phyloP scores from a whole-genome alignment of 208 protist genomes.

The Leptomonas seymouri region DNA sequence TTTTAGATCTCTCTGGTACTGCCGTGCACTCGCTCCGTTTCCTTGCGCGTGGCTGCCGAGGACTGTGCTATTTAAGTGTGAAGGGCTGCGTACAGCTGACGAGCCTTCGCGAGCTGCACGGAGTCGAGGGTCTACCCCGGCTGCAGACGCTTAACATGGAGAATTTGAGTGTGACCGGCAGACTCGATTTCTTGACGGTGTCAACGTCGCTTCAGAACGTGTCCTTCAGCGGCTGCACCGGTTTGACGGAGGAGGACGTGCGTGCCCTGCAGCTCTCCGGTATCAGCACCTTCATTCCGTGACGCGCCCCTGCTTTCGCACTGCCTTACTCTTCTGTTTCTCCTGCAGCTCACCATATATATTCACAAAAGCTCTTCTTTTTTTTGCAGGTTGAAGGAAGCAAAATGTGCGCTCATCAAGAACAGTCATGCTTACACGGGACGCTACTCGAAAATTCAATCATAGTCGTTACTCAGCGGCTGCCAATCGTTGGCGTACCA shows the following conservation, averaged over 20 bases:
- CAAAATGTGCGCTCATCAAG: too few relatives aligned
- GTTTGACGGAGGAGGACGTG: slow-evolving; percentile 19
- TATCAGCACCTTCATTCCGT: slow-evolving; percentile 10
- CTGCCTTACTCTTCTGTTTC: neutral
- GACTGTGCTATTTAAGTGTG: slow-evolving; percentile 40
- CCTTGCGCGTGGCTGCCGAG: slow-evolving; percentile 33
- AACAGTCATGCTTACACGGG: too few relatives aligned
- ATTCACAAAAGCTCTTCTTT: too few relatives aligned
- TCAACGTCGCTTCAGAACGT: slow-evolving; percentile 33
- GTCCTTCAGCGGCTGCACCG: slow-evolving; percentile 25
- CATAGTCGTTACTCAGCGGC: too few relatives aligned
- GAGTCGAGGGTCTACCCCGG: slow-evolving; percentile 42
- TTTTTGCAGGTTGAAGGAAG: too few relatives aligned
- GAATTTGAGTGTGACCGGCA: slow-evolving; percentile 18
- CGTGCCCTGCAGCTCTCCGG: slow-evolving; percentile 4
- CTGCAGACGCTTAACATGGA: slow-evolving; percentile 46
- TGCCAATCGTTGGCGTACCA: too few relatives aligned
- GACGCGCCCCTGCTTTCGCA: neutral
- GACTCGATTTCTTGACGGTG: slow-evolving; percentile 21
- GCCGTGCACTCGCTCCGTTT: slow-evolving; percentile 37
- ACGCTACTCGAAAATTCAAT: too few relatives aligned
- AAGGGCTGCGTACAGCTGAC: slow-evolving; percentile 32
- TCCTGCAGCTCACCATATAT: neutral
- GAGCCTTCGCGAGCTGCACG: slow-evolving; percentile 28
- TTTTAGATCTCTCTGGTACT: slow-evolving; percentile 50